phyloP scores from a whole-genome alignment of 192 early-diverging fungal species.

The Backusella psychrophila region DNA sequence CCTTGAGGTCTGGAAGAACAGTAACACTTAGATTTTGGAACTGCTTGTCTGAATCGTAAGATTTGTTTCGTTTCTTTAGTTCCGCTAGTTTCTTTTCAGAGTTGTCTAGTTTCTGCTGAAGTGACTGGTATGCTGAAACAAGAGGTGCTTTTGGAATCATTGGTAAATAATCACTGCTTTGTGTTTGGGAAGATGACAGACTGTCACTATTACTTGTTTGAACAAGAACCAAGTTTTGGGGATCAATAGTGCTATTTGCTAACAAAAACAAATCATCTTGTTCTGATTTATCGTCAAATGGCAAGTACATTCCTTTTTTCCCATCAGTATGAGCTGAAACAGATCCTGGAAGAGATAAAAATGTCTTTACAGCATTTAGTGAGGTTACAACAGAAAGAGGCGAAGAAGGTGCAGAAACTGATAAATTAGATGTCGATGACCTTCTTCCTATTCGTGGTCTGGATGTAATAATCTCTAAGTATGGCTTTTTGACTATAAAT shows the following conservation, averaged over 20 bases:
- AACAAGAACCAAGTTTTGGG: slow-evolving; percentile 38
- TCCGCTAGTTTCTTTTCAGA: slow-evolving; percentile 21
- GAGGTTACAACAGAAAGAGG: background rate
- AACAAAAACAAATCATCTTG: background rate
- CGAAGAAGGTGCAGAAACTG: slow-evolving; percentile 8
- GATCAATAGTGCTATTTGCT: slow-evolving; percentile 44
- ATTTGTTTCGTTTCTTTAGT: slow-evolving; percentile 16
- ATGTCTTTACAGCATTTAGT: slow-evolving; percentile 16
- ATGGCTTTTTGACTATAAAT: background rate
- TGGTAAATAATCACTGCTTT: slow-evolving; percentile 36
- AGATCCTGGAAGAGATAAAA: slow-evolving; percentile 10
- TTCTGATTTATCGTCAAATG: background rate
- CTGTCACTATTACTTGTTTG: slow-evolving; percentile 33
- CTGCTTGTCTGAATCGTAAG: slow-evolving; percentile 9
- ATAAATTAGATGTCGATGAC: slow-evolving; percentile 16
- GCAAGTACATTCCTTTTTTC: background rate
- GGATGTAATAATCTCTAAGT: background rate
- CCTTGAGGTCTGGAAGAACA: slow-evolving; percentile 31
- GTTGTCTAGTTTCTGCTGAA: slow-evolving; percentile 37
- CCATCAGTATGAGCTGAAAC: slow-evolving; percentile 5
- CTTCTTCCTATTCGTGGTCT: background rate
- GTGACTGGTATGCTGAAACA: slow-evolving; percentile 36
- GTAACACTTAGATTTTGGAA: slow-evolving; percentile 2
- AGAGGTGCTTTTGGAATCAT: slow-evolving; percentile 50
- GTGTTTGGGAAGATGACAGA: background rate